Evolutionary conservation across 202 grass and related monocot genomes (phyloP).

Genomic region (Elaeis oleifera): DNA sequence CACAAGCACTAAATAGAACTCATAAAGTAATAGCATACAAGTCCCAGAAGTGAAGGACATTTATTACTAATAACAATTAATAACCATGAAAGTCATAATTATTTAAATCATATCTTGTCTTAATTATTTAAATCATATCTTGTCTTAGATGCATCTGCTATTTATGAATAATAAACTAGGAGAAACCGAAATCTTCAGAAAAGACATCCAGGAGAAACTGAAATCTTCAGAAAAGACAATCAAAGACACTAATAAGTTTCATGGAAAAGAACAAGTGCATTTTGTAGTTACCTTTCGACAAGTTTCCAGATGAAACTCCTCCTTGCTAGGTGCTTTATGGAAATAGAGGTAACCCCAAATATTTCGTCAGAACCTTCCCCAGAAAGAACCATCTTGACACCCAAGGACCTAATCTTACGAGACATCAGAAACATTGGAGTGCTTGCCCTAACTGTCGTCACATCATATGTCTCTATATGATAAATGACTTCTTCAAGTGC

Average conservation of each 20-base stretch:
- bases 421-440: slow-evolving; percentile 99
- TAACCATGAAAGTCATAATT: too few relatives aligned
- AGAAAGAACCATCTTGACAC: slow-evolving; percentile 98
- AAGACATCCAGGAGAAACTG: neutral
- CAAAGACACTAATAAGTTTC: neutral
- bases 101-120: too few relatives aligned
- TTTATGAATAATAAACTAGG: too few relatives aligned
- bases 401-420: slow-evolving; percentile 94
- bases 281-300: slow-evolving; percentile 65
- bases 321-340: slow-evolving; percentile 95
- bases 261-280: neutral
- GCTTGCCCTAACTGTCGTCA: slow-evolving; percentile 91
- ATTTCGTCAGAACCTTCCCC: slow-evolving; percentile 98
- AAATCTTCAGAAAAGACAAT: neutral
- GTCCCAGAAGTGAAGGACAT: too few relatives aligned
- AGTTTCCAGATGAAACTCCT: slow-evolving; percentile 91
- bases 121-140: too few relatives aligned
- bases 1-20: too few relatives aligned
- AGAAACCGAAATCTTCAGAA: neutral
- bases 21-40: too few relatives aligned
- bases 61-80: too few relatives aligned
- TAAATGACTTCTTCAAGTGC: slow-evolving; percentile 95
- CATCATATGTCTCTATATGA: slow-evolving; percentile 85
- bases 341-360: slow-evolving; percentile 99
- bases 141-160: too few relatives aligned